Percentiles rank a stretch among this genome's conserved stretches.
Evolutionary conservation across 306 rosid genomes (phyloP).

Genomic region (Castanea mollissima): DNA sequence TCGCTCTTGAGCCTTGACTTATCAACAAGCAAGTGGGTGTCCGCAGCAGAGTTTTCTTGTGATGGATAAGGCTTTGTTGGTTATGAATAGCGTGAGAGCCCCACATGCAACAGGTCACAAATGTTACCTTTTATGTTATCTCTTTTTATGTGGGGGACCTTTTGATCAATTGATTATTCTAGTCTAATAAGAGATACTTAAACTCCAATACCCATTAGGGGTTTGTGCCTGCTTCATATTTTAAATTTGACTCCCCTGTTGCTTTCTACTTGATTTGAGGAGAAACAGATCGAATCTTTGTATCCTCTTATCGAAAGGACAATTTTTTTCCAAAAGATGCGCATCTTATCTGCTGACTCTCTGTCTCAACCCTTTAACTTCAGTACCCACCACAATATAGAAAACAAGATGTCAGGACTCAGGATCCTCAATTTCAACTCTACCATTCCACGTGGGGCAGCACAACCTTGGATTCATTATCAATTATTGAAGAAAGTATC

Average conservation of each 20-base stretch:
- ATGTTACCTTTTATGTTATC: not conserved
- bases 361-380: too few relatives aligned
- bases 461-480: not conserved
- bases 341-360: not conserved
- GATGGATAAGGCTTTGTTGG: not conserved
- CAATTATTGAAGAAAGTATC: not conserved
- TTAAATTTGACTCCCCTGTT: not conserved
- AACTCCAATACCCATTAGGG: too few relatives aligned
- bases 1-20: not conserved
- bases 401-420: not conserved
- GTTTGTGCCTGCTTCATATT: not conserved
- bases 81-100: not conserved
- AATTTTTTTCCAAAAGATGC: not conserved
- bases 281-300: not conserved
- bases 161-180: too few relatives aligned
- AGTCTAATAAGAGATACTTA: too few relatives aligned
- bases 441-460: not conserved
- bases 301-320: not conserved
- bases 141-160: not conserved
- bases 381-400: not conserved
- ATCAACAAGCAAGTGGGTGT: not conserved
- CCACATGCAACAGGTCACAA: not conserved
- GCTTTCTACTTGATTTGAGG: not conserved
- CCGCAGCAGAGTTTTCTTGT: not conserved
- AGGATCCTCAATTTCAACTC: not conserved